Conservation (phyloP, 768 basidiomycete genomes). For the Tricholoma terreum region DNA sequence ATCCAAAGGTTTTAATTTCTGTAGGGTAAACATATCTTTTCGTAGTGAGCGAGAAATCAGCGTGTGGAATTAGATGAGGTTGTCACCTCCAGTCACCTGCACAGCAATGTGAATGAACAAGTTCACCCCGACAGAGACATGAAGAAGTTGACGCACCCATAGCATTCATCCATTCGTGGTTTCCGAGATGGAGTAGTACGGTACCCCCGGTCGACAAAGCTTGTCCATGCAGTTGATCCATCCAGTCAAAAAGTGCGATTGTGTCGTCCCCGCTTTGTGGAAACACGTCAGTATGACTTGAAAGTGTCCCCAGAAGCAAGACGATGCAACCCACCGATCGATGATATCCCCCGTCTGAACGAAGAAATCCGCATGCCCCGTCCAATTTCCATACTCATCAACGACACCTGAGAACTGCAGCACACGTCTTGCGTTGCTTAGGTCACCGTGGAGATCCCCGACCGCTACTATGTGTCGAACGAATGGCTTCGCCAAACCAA, state of each 20-base stretch:
- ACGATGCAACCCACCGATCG: constrained; percentile 57
- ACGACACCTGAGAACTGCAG: constrained; percentile 78
- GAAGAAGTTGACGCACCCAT: constrained; percentile 47
- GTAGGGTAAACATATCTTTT: constrained; percentile 77
- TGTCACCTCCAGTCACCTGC: constrained; percentile 82
- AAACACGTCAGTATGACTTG: not conserved
- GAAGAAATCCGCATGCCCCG: constrained; percentile 76
- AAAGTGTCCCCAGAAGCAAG: not conserved
- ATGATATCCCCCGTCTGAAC: constrained; percentile 98
- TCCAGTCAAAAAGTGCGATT: constrained; percentile 77
- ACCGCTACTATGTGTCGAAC: constrained; percentile 75
- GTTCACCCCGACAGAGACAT: not conserved
- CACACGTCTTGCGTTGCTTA: constrained; percentile 74
- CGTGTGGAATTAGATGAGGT: not conserved
- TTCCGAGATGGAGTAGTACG: constrained; percentile 80
- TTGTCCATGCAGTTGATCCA: constrained; percentile 79
- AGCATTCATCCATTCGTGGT: constrained; percentile 96
- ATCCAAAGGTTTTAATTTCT: constrained; percentile 83
- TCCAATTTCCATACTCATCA: constrained; percentile 74
- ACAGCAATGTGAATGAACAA: not conserved
- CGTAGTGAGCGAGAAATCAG: not conserved
- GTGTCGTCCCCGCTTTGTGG: constrained; percentile 82
- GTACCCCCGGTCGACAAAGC: constrained; percentile 67
- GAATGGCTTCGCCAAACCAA: constrained; percentile 25
- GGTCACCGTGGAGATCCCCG: constrained; percentile 90